Conservation (phyloP, 805 yeast genomes). For the Kodamaea fukazawae region DNA sequence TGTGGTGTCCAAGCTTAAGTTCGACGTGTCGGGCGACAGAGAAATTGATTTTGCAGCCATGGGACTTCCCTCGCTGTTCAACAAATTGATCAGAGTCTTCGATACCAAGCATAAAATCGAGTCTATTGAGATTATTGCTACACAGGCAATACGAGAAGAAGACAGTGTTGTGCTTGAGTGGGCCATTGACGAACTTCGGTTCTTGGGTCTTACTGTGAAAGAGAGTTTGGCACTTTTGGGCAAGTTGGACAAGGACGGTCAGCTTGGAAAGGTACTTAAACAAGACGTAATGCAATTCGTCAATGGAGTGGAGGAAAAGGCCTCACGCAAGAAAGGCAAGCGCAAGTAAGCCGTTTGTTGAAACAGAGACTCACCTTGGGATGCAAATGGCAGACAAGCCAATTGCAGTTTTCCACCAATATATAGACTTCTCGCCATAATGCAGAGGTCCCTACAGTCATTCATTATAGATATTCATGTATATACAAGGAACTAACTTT, state of each 20-base stretch:
- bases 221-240: slow-evolving; percentile 2
- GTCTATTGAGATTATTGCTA: slow-evolving; percentile 22
- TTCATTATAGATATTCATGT: slow-evolving; percentile 8
- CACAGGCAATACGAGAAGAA: slow-evolving; percentile 21
- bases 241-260: slow-evolving; percentile 1
- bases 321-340: neutral
- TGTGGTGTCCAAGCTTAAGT: slow-evolving; percentile 3
- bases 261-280: no score
- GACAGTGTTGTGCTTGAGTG: slow-evolving; percentile 25
- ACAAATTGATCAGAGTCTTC: slow-evolving; percentile 15
- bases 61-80: slow-evolving; percentile 19
- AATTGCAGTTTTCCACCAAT: no score
- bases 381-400: no score
- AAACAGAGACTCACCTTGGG: no score
- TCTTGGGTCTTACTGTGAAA: slow-evolving; percentile 22
- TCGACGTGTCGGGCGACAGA: neutral
- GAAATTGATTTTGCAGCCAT: slow-evolving; percentile 15
- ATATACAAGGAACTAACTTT: slow-evolving; percentile 4
- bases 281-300: no score
- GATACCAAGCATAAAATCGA: slow-evolving; percentile 13
- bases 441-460: no score
- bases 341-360: neutral
- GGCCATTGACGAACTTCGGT: slow-evolving; percentile 31
- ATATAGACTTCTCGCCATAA: no score
- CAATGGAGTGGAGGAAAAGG: no score